Base-by-base conservation (phyloP, 495 filamentous ascomycete genomes). In the Diplogelasinospora grovesii region DNA sequence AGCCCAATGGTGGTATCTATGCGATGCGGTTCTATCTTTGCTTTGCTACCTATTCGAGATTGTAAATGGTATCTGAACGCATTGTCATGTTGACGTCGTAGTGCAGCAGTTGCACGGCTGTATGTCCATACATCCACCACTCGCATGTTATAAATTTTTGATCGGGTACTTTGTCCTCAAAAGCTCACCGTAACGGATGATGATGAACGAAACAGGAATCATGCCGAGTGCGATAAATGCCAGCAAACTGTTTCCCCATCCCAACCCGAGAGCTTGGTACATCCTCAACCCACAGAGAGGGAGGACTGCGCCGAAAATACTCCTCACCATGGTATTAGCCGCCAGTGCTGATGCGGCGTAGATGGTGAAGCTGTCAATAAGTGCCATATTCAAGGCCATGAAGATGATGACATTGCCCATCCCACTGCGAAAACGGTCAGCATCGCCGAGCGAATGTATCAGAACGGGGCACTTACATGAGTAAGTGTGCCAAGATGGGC, bases 331-430 rank as follows among this genome's bases (percentile, higher is more conserved):
- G 0, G 77, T 73, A 23, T 75, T 66, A 5, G 72, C 72, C 0
- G 78, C 78, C 4, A 79, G 52, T 2, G 70, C 75, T 1, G 68
- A 76, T 1, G 82, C 81, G 0, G 83, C 79, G 53, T 81, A 83
- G 39, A 73, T 49, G 1, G 64, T 64, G 48, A 78, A 80, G 8
- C 70, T 63, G 52, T 83, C 79, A 19, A 83, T 70, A 9, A 79
- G 54, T 33, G 47, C 43, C 43, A 43, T 69, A 56, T 4, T 68
- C 7, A 76, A 43, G 20, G 61, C 64, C 29, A 73, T 54, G 3
- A 63, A 60, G 33, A 75, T 71, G 5, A 74, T 62, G 9, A 68
- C 50, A 14, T 71, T 59, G 6, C 59, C 73, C 16, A 82, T 59
- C 25, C 46, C 46, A 28, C 46, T 44, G 16, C 15, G 18, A 16